Base-by-base conservation (phyloP, 2,329 filamentous ascomycete genomes). In the Mycosphaerella sp. region DNA sequence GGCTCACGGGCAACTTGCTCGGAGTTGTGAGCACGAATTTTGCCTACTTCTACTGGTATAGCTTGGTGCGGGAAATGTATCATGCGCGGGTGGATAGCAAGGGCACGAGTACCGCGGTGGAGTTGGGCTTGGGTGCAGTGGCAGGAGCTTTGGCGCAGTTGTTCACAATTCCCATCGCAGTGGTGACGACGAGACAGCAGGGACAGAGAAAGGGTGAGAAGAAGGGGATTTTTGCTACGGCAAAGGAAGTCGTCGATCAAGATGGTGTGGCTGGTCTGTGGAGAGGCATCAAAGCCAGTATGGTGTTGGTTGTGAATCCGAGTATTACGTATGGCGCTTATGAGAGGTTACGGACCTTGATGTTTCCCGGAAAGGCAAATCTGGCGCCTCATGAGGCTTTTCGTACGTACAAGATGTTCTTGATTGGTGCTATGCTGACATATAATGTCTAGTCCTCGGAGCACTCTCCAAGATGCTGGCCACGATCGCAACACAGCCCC, bases 1-100 rank as follows among this genome's bases (percentile, higher is more conserved):
- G 93, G 57, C 91, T 98, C 70, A 80, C 83, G 56, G 91, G 92
- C 48, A 84, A 91, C 4, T 77, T 98, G 14, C 75, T 97, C 48
- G 93, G 93, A 51, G 93, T 98, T 36, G 92, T 90, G 1, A 96
- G 91, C 26, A 97, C 92, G 49, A 98, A 98, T 73, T 98, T 98
- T 70, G 93, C 93, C 66, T 98, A 98, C 75, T 98, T 98, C 71
- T 98, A 98, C 76, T 97, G 92, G 91, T 97, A 97, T 71, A 92
- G 89, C 4, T 75, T 93, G 29, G 89, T 96, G 32, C 84, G 93
- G 59, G 83, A 83, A 12, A 72, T 95, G 17, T 97, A 97, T 70
- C 73, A 88, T 61, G 73, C 75, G 14, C 78, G 77, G 23, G 57
- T 67, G 8, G 48, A 51, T 4, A 59, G 64, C 34, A 65, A 62